phyloP scores from a whole-genome alignment of 208 protist genomes.

The Leishmania arabica region DNA sequence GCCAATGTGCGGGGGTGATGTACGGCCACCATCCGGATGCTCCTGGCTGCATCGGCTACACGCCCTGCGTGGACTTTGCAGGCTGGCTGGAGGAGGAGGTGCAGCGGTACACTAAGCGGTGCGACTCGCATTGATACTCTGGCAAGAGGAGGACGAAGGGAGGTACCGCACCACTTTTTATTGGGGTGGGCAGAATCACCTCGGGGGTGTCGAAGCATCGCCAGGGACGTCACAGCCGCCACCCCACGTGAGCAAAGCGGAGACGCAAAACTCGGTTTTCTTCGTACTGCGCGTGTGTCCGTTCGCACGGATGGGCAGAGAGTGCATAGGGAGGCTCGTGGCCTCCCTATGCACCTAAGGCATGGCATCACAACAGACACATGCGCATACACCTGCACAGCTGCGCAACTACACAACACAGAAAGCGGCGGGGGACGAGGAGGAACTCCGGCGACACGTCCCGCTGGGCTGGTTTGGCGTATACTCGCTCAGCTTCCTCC shows the following conservation, averaged over 20 bases:
- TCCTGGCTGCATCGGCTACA: constrained; percentile 52
- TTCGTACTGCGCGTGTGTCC: background rate
- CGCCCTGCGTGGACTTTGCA: constrained; percentile 41
- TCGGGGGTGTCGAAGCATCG: too few species aligned
- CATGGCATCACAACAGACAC: background rate
- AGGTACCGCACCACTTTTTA: background rate
- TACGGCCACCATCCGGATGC: constrained; percentile 71
- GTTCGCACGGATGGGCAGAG: background rate
- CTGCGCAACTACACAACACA: background rate
- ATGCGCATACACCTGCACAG: background rate
- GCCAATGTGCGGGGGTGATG: constrained; percentile 61
- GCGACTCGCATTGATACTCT: background rate
- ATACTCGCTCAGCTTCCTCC: background rate
- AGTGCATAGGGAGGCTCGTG: background rate
- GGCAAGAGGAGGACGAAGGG: background rate
- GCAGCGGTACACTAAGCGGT: constrained; percentile 8
- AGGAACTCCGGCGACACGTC: too few species aligned
- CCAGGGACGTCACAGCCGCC: background rate
- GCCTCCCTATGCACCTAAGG: background rate
- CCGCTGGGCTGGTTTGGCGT: too few species aligned
- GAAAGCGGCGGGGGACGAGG: background rate
- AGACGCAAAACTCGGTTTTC: too few species aligned
- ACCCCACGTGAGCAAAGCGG: background rate
- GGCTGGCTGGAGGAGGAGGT: constrained; percentile 39
- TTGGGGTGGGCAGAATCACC: background rate